A percentile compares a stretch with the other conserved stretches of the same genome.
These are phyloP conservation scores for Gastrolobium villosum DNA, from an alignment of 306 rosid genomes.

Conservation along the genomic window DNA sequence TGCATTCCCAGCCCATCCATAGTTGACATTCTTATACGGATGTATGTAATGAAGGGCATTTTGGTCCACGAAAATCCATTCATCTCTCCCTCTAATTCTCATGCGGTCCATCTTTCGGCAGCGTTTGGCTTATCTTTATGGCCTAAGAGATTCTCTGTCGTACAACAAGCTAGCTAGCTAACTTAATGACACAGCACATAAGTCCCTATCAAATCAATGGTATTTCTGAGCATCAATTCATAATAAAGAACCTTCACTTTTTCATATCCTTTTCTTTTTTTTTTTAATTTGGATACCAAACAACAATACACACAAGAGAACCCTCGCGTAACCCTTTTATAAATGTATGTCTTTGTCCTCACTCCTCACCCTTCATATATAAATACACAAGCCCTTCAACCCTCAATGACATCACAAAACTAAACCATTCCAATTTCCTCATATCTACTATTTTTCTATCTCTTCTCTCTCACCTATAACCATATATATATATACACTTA, in stretches of 20 bases:
- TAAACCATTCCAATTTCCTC: too few species aligned
- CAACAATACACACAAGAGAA: neutral
- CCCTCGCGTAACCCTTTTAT: neutral
- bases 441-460: too few species aligned
- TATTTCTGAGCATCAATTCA: conserved; percentile 41
- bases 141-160: conserved; percentile 48
- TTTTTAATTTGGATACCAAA: conserved; percentile 26
- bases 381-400: too few species aligned
- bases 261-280: neutral
- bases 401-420: too few species aligned
- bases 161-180: conserved; percentile 28
- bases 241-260: conserved; percentile 46
- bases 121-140: conserved; percentile 55
- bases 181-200: conserved; percentile 33
- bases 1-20: conserved; percentile 41
- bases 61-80: conserved; percentile 34
- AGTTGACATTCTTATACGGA: conserved; percentile 60
- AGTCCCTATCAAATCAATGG: conserved; percentile 45
- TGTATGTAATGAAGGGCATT: conserved; percentile 31
- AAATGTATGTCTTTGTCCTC: too few species aligned
- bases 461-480: too few species aligned
- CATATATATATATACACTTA: too few species aligned
- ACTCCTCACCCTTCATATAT: too few species aligned
- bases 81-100: too few species aligned
- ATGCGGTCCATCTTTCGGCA: conserved; percentile 43